Base-by-base conservation (phyloP, 1,139 yeast species). In the Suhomyces chickasaworum region DNA sequence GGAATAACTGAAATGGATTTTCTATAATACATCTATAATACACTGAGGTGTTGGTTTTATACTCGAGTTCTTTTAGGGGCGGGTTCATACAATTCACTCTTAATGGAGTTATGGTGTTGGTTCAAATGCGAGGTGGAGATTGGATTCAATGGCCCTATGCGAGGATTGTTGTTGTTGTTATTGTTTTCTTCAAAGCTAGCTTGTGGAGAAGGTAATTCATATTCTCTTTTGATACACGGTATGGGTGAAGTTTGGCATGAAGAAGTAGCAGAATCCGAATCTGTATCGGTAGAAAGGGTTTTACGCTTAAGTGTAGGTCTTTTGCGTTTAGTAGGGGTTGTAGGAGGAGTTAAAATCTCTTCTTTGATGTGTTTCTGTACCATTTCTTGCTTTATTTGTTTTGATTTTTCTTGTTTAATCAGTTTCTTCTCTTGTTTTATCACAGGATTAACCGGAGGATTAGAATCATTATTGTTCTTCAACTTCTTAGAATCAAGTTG, bases 401-500 rank as follows among this genome's bases (percentile, higher is more conserved):
- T 22, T 22, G 43, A 39, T 23, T 37, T 46, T 41, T 40, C 48
- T 13, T 31, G 15, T 23, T 45, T 45, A 16, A 40, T 42, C 9
- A 12, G 3, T 20, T 33, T 33, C 39, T 39, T 41, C 41, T 50
- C 45, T 39, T 39, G 39, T 49, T 49, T 50, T 17, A 45, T 31
- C 25, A 46, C 33, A 36, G 21, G 17, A 7, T 23, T 21, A 2
- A 10, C 32, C 16, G 18, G 6, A 23, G 39, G 27, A 45, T 42
- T 41, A 42, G 46, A 34, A n/a, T 37, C 43, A n/a, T 37, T 44
- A 39, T 53, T 60, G 40, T 50, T 59, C 48, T 63, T 67, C 46
- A 74, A 64, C 54, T 69, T 71, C 66, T 71, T 71, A 22, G 75
- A 66, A 55, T 75, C 80, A 37, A 73, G 61, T 55, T 76, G 80